Evolutionary conservation across 2,329 filamentous ascomycete genomes (phyloP).

Genomic region (Scopulariopsis brevicaulis): DNA sequence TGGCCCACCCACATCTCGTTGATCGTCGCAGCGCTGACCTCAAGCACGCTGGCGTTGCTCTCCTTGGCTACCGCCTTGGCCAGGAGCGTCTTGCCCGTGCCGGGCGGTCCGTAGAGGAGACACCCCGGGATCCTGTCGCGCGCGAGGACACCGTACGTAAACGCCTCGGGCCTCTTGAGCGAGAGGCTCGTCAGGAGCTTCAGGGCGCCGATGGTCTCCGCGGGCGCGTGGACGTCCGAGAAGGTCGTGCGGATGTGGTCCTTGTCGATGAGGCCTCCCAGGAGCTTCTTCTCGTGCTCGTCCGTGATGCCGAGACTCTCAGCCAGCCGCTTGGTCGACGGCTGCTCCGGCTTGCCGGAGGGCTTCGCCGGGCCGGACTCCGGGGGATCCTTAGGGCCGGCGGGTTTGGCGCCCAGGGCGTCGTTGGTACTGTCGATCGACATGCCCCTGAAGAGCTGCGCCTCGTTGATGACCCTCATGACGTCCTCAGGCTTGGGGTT

Average conservation of each 20-base stretch:
- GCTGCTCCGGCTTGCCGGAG: not conserved
- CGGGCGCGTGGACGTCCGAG: conserved; percentile 70
- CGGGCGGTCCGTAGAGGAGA: conserved; percentile 78
- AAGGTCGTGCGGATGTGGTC: conserved; percentile 80
- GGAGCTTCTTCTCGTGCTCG: conserved; percentile 66
- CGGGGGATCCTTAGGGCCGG: not conserved
- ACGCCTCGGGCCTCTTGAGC: conserved; percentile 82
- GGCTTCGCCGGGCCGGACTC: not conserved
- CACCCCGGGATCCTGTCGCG: conserved; percentile 86
- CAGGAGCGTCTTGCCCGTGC: conserved; percentile 62
- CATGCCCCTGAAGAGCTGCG: conserved; percentile 2
- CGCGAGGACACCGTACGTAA: conserved; percentile 85
- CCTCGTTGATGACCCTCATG: conserved; percentile 7
- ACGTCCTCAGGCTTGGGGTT: conserved; percentile 2
- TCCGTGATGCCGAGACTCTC: conserved; percentile 1
- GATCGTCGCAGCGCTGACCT: conserved; percentile 81
- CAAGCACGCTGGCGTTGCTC: conserved; percentile 62
- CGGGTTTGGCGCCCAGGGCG: not conserved
- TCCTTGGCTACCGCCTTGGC: conserved; percentile 60
- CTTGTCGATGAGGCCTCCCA: conserved; percentile 72
- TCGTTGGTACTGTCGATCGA: conserved; percentile 4
- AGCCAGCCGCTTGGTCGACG: not conserved
- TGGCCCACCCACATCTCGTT: conserved; percentile 97
- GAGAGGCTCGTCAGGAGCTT: conserved; percentile 84
- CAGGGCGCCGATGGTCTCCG: conserved; percentile 75